Evolutionary conservation across 164 flowering plant species (phyloP).

Genomic region (Warburgia ugandensis): DNA sequence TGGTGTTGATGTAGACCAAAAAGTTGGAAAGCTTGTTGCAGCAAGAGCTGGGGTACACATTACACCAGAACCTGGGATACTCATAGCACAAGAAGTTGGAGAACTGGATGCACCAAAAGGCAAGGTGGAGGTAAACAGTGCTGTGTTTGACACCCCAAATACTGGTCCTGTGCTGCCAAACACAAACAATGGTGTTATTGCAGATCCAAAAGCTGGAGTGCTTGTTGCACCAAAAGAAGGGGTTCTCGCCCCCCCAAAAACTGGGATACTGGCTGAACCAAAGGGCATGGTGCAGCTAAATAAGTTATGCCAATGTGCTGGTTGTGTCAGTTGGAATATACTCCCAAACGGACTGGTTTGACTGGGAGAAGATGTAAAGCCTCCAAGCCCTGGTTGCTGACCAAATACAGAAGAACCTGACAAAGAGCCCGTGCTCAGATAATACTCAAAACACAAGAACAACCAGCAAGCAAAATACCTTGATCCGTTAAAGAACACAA

Average conservation of each 20-base stretch:
- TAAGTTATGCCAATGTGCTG: constrained; percentile 59
- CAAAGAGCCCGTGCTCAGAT: constrained; percentile 1
- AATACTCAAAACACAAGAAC: not conserved
- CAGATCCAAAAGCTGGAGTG: too few species aligned
- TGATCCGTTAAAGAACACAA: not conserved
- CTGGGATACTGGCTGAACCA: too few species aligned
- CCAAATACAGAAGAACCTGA: constrained; percentile 73
- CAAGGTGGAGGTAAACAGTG: too few species aligned
- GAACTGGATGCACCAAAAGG: constrained; percentile 49
- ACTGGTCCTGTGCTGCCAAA: too few species aligned
- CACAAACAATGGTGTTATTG: too few species aligned
- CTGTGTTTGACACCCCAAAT: constrained; percentile 72
- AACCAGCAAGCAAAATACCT: not conserved
- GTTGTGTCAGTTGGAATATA: constrained; percentile 72
- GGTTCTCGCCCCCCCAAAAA: too few species aligned
- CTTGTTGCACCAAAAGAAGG: constrained; percentile 32
- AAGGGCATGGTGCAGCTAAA: too few species aligned
- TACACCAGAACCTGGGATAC: too few species aligned
- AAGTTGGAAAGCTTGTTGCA: constrained; percentile 7
- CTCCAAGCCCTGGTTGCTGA: constrained; percentile 83
- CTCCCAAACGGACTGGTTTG: constrained; percentile 88
- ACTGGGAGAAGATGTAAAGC: constrained; percentile 66
- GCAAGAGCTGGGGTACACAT: constrained; percentile 43
- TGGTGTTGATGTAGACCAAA: too few species aligned
- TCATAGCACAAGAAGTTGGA: too few species aligned